Evolutionary conservation across 1,284 basidiomycete genomes (phyloP).

Genomic region (Ceratobasidium papillatum): DNA sequence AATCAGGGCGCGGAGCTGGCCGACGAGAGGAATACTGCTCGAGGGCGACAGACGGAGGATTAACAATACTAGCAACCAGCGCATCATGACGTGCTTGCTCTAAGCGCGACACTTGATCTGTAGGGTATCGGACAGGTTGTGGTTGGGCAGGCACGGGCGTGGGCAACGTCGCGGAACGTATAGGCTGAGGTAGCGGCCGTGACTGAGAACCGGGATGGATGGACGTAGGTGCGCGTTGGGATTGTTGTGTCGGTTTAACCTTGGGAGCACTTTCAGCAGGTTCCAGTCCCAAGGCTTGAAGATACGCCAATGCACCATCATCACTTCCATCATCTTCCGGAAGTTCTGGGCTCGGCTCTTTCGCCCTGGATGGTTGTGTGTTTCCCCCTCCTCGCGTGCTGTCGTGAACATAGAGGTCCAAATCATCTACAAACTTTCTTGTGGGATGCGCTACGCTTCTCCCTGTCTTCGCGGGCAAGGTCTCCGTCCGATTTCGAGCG

Average conservation of each 20-base stretch:
- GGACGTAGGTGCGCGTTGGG: background rate
- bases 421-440: conserved; percentile 26
- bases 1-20: conserved; percentile 13
- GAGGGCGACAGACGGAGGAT: conserved; percentile 2
- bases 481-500: background rate
- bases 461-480: background rate
- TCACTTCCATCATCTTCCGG: conserved; percentile 2
- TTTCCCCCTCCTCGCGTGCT: background rate
- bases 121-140: background rate
- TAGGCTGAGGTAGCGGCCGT: background rate
- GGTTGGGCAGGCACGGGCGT: background rate
- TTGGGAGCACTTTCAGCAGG: background rate
- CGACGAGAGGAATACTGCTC: conserved; percentile 17
- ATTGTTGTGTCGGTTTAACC: background rate
- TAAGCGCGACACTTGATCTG: conserved; percentile 6
- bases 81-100: conserved; percentile 22
- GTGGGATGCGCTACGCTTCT: conserved; percentile 1
- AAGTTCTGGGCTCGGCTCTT: conserved; percentile 14
- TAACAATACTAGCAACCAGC: conserved; percentile 7
- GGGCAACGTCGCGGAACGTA: conserved; percentile 7
- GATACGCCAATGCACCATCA: conserved; percentile 14
- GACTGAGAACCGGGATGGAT: background rate
- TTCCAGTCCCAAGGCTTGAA: conserved; percentile 29
- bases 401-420: conserved; percentile 16
- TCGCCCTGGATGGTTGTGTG: conserved; percentile 7